Base-by-base conservation (phyloP, 1,284 basidiomycete species). In the Ceratobasidium papillatum region DNA sequence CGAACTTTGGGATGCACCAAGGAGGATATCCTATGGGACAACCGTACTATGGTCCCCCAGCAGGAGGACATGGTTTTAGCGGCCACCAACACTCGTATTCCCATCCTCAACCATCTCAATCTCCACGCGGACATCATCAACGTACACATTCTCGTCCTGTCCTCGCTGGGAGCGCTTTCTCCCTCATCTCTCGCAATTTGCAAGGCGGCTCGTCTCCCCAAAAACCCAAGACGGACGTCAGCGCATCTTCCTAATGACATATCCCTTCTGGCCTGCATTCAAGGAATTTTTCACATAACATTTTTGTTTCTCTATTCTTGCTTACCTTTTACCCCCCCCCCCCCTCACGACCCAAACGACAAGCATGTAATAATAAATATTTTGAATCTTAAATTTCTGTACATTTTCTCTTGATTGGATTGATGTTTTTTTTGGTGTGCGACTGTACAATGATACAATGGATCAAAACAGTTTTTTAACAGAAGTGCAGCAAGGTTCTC, bases 141-240 rank as follows among this genome's bases (percentile, higher is more conserved):
- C 75, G 75, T 47, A 9, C 68, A n/a, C 68, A 64, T 56, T 75
- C 75, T 22, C 75, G 75, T n/a, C 75, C 75, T 12, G 34, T 75
- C 3, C 58, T 69, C 36, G 38, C 75, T 32, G 30, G 36, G 14
- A 56, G 38, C 34, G 75, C 68, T 7, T n/a, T 75, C 12, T 30
- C 59, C 5, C 32, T 11, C 14, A 25, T 75, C 36, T 54, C 43
- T 25, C 58, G 59, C n/a, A 72, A 45, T 3, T 14, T 75, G 19
- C 41, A 61, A 34, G 51, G 59, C n/a, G n/a, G 58, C 8, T 19
- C 68, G 22, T 49, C 49, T 25, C 75, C 66, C 3, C 51, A 68
- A 17, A 75, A 64, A 49, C 32, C 75, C 61, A 64, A 69, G 45
- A 25, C 75, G n/a, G 75, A 75, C 59, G 68, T 69, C 59, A 71